These are phyloP conservation scores for Venturia asperata DNA, from an alignment of 2,329 filamentous ascomycete species.

Conservation along the genomic window DNA sequence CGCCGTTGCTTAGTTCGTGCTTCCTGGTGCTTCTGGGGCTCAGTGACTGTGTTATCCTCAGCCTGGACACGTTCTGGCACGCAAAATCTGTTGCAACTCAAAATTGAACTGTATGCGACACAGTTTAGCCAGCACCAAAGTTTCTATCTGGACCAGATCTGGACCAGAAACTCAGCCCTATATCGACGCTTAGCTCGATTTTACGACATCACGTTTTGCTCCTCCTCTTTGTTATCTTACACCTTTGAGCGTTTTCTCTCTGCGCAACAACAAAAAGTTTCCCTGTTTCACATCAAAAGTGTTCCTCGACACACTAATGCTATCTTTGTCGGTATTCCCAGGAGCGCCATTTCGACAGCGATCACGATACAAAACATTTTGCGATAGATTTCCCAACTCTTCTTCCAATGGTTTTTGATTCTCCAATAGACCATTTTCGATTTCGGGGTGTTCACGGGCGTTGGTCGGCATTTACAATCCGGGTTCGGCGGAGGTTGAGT, in stretches of 20 bases:
- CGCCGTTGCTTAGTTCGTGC: background rate
- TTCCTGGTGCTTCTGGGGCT: background rate
- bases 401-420: constrained; percentile 8
- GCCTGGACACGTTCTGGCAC: background rate
- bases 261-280: constrained; percentile 15
- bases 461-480: constrained; percentile 7
- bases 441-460: constrained; percentile 5
- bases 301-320: constrained; percentile 11
- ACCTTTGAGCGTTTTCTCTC: constrained; percentile 9
- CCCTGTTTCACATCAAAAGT: constrained; percentile 12
- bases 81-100: background rate
- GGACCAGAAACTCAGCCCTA: background rate
- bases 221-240: constrained; percentile 1
- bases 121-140: too few species aligned
- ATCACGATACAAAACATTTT: constrained; percentile 8
- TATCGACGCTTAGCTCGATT: background rate
- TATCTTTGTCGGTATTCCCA: background rate
- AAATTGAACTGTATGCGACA: background rate
- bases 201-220: constrained; percentile 13
- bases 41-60: background rate
- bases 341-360: background rate
- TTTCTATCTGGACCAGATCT: background rate
- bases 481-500: background rate
- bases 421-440: constrained; percentile 17
- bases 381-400: background rate